These are phyloP conservation scores for Neodidymelliopsis sp. DNA, from an alignment of 2,329 filamentous ascomycete species.

Conservation along the genomic window DNA sequence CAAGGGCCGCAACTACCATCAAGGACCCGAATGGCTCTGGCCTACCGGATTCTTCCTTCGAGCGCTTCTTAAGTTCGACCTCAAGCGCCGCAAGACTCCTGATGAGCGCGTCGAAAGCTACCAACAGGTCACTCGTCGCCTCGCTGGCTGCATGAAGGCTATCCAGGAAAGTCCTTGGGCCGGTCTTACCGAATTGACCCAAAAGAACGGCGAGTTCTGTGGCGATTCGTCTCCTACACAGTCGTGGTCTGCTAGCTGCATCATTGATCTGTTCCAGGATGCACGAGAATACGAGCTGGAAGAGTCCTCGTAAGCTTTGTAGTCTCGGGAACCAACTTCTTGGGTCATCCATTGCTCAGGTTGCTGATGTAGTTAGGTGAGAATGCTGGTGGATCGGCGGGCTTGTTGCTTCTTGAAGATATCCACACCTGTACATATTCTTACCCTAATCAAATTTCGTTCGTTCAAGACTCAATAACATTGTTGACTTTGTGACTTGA, in stretches of 20 bases:
- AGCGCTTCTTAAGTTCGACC: slow-evolving; percentile 88
- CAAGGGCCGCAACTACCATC: slow-evolving; percentile 97
- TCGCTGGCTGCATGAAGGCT: slow-evolving; percentile 84
- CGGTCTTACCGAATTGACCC: slow-evolving; percentile 89
- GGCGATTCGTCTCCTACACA: slow-evolving; percentile 94
- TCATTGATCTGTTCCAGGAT: slow-evolving; percentile 97
- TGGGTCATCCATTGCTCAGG: no score
- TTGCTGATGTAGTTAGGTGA: no score
- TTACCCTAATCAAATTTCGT: slow-evolving; percentile 6
- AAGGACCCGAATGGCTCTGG: slow-evolving; percentile 98
- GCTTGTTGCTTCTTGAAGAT: neutral
- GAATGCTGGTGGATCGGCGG: no score
- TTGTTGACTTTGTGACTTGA: no score
- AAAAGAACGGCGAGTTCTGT: slow-evolving; percentile 85
- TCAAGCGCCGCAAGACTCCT: slow-evolving; percentile 70
- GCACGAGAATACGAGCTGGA: slow-evolving; percentile 58
- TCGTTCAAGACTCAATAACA: no score
- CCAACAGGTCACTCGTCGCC: slow-evolving; percentile 87
- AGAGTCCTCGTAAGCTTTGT: slow-evolving; percentile 12
- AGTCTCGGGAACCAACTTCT: no score
- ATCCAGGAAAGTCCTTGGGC: slow-evolving; percentile 85
- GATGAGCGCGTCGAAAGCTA: slow-evolving; percentile 85
- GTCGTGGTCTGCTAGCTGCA: slow-evolving; percentile 92
- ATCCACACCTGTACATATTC: slow-evolving; percentile 3
- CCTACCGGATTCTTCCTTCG: slow-evolving; percentile 95